Base-by-base conservation (phyloP, 2,329 filamentous ascomycete species). In the Diplodia corticola region DNA sequence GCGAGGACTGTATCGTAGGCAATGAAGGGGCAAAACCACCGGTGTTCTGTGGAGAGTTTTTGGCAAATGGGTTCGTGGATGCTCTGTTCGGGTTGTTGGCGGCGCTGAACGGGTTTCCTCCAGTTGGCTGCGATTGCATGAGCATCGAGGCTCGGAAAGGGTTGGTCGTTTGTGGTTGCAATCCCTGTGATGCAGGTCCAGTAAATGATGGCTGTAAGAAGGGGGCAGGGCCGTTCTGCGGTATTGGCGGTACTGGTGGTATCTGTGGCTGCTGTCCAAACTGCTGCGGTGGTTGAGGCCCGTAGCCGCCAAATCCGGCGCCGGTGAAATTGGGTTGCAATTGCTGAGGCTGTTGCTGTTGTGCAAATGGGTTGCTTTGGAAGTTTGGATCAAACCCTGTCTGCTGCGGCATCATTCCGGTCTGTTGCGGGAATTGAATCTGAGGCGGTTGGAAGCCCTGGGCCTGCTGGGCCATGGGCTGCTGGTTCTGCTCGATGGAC, bases 401-500 rank as follows among this genome's bases (percentile, higher is more conserved):
- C 24, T 54, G 63, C 59, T 68, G 67, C 55, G 55, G 49, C 55
- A 61, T 63, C 54, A 69, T 65, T 17, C 67, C 69, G 12, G 50
- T 67, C 54, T 71, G 71, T 26, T 75, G 74, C 46, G 67, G 64
- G 44, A 72, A 73, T 66, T 72, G 68, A 60, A 74, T 76, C 49
- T 71, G 71, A 44, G 75, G 75, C 64, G 59, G 67, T 37, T 69
- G 63, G 37, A 70, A 73, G 48, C 71, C 71, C 20, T 70, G 70
- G 37, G 71, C 68, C 44, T 73, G 70, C 54, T 78, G 77, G 35
- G 73, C 76, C 75, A 79, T 77, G 1, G 89, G 83, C 61, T 91
- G 91, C 76, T 95, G 92, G 69, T 93, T 93, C 74, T 92, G 88
- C 74, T 97, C 93, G 73, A 96, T 97, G 5, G 92, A 93, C 74